These are phyloP conservation scores for Trichoderma reesei DNA, from an alignment of 495 filamentous ascomycete species.

Conservation along the genomic window DNA sequence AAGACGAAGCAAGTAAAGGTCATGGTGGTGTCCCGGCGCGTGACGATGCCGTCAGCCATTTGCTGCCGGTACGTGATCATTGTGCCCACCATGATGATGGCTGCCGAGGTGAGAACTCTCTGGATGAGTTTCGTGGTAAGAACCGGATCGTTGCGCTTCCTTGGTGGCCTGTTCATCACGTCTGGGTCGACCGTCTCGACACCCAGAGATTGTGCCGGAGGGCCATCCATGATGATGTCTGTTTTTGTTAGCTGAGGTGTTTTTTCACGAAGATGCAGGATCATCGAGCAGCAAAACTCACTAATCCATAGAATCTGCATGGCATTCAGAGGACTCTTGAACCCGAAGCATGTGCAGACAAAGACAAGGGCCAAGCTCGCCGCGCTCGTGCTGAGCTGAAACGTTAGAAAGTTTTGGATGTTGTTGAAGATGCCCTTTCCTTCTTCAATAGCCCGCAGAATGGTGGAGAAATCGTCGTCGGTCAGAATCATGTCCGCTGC, in stretches of 20 bases:
- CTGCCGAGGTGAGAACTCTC: slow-evolving; percentile 78
- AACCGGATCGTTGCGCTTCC: slow-evolving; percentile 72
- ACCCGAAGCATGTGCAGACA: slow-evolving; percentile 81
- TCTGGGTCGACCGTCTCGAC: slow-evolving; percentile 92
- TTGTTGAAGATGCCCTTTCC: slow-evolving; percentile 99
- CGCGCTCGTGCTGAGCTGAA: slow-evolving; percentile 94
- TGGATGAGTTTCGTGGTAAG: slow-evolving; percentile 72
- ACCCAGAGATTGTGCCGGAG: slow-evolving; percentile 91
- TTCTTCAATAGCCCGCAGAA: slow-evolving; percentile 91
- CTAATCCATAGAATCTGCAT: slow-evolving; percentile 99
- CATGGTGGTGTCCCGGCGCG: slow-evolving; percentile 94
- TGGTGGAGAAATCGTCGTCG: slow-evolving; percentile 96
- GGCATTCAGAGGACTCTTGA: slow-evolving; percentile 89
- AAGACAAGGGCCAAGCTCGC: slow-evolving; percentile 87
- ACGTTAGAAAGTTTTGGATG: slow-evolving; percentile 98
- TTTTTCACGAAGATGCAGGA: not conserved
- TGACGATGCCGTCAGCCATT: slow-evolving; percentile 77
- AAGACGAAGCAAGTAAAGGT: slow-evolving; percentile 98
- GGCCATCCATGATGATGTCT: slow-evolving; percentile 99
- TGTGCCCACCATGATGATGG: slow-evolving; percentile 84
- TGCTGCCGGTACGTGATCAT: slow-evolving; percentile 84
- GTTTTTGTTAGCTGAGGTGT: not conserved
- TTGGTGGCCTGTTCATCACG: slow-evolving; percentile 86
- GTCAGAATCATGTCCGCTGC: slow-evolving; percentile 99
- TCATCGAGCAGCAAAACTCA: slow-evolving; percentile 35